These are phyloP conservation scores for Magnusiomyces magnusii DNA, from an alignment of 1,139 yeast species.

Conservation along the genomic window DNA sequence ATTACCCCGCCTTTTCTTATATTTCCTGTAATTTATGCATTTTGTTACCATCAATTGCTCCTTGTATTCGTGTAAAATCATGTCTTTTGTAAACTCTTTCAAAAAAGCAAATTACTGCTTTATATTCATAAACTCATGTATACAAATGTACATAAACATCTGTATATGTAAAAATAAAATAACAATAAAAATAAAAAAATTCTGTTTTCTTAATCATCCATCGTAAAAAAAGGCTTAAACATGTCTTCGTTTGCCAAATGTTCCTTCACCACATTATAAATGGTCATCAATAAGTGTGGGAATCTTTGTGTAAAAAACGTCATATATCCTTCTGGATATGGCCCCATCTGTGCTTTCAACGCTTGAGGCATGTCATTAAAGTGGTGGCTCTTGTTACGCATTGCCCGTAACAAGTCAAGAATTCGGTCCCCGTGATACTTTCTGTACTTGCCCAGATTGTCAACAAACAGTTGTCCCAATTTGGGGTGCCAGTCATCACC, in stretches of 20 bases:
- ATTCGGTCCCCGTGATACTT: slow-evolving; percentile 73
- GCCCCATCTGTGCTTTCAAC: slow-evolving; percentile 53
- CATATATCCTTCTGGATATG: slow-evolving; percentile 79
- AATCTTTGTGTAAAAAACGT: slow-evolving; percentile 63
- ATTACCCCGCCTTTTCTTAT: too few species aligned
- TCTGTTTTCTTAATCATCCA: not conserved
- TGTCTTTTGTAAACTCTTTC: too few species aligned
- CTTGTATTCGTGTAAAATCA: too few species aligned
- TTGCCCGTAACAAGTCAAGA: slow-evolving; percentile 79
- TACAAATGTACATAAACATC: too few species aligned
- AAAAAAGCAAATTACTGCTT: too few species aligned
- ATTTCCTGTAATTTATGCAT: too few species aligned
- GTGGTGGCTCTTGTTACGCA: slow-evolving; percentile 90
- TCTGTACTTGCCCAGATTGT: slow-evolving; percentile 82
- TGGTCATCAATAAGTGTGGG: slow-evolving; percentile 70
- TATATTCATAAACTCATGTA: too few species aligned
- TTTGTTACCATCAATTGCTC: too few species aligned
- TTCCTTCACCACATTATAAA: slow-evolving; percentile 56
- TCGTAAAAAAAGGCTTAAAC: slow-evolving; percentile 45
- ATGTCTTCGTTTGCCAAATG: slow-evolving; percentile 55
- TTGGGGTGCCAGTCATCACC: slow-evolving; percentile 70
- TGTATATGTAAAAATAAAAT: too few species aligned
- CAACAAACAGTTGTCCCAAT: slow-evolving; percentile 64
- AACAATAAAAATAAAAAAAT: too few species aligned
- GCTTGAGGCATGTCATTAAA: slow-evolving; percentile 76